Evolutionary conservation across 805 yeast genomes (phyloP), one percentile per base, ranked within the genome.

Genomic region (Candida nemodendra): DNA sequence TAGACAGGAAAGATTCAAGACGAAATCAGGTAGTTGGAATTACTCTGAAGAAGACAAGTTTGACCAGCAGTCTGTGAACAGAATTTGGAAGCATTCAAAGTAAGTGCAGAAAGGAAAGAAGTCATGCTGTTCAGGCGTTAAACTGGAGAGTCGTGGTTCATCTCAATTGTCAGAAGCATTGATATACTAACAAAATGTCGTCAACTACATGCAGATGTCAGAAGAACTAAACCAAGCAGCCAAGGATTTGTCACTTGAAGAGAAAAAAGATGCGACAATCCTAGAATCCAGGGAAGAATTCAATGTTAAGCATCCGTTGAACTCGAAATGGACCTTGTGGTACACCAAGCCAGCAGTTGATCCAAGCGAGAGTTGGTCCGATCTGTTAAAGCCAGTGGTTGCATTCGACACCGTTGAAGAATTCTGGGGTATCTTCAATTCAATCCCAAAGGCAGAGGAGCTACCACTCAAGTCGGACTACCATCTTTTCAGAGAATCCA

Each of bases 401-500:
- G 79, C 95, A 17, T 88, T 93, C 56, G 76, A 81, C 38, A 80
- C 96, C n/a, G 98, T 93, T 36, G 99, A 93, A 71, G 97, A 91
- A 65, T 93, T 93, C 71, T 93, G 99, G 99, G 99, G 98, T 18
- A 84, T 91, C 50, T 85, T 79, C 73, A 90, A 93, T 66, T 84
- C 95, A 29, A 82, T 93, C 54, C 98, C 98, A 51, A 80, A 79
- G 54, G 96, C 95, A 35, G 78, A 79, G 47, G 96, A 89, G 61
- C 75, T 93, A 61, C 98, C 98, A 53, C 60, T 83, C 56, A 86
- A 82, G 66, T 85, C 96, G 9, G 98, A 93, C 68, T 91, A 91
- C 69, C 95, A 93, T 64, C 78, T 91, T 58, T 93, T 93, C 74
- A 84, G 91, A 69, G 85, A 84, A 61, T 95, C 89, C 41, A 80